A percentile compares a stretch with the other conserved stretches of the same genome.
phyloP scores from a whole-genome alignment of 805 yeast genomes.

The Schwanniomyces vanrijiae region DNA sequence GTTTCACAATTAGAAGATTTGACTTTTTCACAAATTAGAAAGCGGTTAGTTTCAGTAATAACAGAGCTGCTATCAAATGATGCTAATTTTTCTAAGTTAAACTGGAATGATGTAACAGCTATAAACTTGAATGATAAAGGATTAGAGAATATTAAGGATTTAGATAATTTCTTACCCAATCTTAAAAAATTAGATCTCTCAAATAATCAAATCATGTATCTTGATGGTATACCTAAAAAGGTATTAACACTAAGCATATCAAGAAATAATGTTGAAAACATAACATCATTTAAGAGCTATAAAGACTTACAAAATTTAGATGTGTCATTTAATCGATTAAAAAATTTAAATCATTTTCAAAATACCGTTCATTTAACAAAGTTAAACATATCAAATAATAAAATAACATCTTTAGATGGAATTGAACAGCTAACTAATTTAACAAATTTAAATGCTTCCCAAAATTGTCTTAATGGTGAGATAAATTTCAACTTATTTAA shows the following conservation, averaged over 20 bases:
- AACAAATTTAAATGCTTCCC: conserved; percentile 38
- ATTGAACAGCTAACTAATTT: conserved; percentile 40
- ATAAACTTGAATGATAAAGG: conserved; percentile 34
- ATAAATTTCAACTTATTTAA: conserved; percentile 35
- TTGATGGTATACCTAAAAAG: conserved; percentile 46
- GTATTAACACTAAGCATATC: conserved; percentile 40
- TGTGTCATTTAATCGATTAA: conserved; percentile 37
- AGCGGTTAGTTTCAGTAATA: conserved; percentile 43
- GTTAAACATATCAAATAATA: conserved; percentile 39
- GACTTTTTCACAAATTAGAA: conserved; percentile 50
- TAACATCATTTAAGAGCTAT: conserved; percentile 42
- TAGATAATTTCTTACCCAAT: conserved; percentile 46
- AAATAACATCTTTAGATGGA: conserved; percentile 34
- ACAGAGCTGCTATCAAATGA: conserved; percentile 39
- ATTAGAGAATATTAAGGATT: conserved; percentile 43
- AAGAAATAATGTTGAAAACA: conserved; percentile 37
- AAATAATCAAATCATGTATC: conserved; percentile 39
- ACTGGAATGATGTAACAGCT: conserved; percentile 43
- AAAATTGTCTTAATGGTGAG: conserved; percentile 38
- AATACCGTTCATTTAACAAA: conserved; percentile 42
- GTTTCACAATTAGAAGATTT: conserved; percentile 42
- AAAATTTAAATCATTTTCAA: conserved; percentile 34
- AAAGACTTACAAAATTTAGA: conserved; percentile 44
- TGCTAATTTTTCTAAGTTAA: conserved; percentile 28
- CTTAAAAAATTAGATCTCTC: conserved; percentile 40